phyloP scores from a whole-genome alignment of 2,329 filamentous ascomycete species.

The Penicillium digitatum region DNA sequence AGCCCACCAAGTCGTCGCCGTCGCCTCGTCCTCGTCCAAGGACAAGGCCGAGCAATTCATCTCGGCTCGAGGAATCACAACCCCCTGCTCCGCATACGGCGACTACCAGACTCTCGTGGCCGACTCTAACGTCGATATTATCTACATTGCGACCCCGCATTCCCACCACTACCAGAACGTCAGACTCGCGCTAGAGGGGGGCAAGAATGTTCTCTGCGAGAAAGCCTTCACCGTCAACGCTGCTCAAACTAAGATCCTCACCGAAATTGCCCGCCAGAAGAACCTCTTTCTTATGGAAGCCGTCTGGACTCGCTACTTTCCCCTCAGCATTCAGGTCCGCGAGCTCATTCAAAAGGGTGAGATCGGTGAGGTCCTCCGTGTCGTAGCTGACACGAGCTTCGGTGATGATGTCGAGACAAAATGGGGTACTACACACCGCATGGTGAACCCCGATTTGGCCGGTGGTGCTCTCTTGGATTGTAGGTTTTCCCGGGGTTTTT shows the following conservation, averaged over 20 bases:
- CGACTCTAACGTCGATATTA: slow-evolving; percentile 73
- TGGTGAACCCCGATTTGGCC: slow-evolving; percentile 78
- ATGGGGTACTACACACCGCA: slow-evolving; percentile 62
- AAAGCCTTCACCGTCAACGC: slow-evolving; percentile 86
- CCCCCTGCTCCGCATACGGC: slow-evolving; percentile 67
- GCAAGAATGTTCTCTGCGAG: slow-evolving; percentile 86
- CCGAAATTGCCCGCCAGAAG: slow-evolving; percentile 68
- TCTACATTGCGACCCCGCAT: slow-evolving; percentile 88
- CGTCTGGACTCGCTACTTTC: slow-evolving; percentile 87
- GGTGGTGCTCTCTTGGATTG: slow-evolving; percentile 76
- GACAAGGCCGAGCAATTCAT: slow-evolving; percentile 70
- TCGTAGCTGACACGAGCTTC: slow-evolving; percentile 60
- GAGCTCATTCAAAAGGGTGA: slow-evolving; percentile 55
- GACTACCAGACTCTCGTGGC: slow-evolving; percentile 77
- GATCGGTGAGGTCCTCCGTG: slow-evolving; percentile 57
- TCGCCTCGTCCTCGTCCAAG: slow-evolving; percentile 71
- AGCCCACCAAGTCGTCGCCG: slow-evolving; percentile 71
- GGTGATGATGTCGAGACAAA: slow-evolving; percentile 58
- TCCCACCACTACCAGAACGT: slow-evolving; percentile 90
- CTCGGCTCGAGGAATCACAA: slow-evolving; percentile 63
- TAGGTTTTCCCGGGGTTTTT: slow-evolving; percentile 25
- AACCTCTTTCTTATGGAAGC: slow-evolving; percentile 77
- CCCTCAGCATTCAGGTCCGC: slow-evolving; percentile 67
- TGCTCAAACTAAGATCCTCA: slow-evolving; percentile 67
- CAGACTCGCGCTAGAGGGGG: slow-evolving; percentile 75